Evolutionary conservation across 139 green algal species (phyloP).

Genomic region (Haematococcus lacustris): DNA sequence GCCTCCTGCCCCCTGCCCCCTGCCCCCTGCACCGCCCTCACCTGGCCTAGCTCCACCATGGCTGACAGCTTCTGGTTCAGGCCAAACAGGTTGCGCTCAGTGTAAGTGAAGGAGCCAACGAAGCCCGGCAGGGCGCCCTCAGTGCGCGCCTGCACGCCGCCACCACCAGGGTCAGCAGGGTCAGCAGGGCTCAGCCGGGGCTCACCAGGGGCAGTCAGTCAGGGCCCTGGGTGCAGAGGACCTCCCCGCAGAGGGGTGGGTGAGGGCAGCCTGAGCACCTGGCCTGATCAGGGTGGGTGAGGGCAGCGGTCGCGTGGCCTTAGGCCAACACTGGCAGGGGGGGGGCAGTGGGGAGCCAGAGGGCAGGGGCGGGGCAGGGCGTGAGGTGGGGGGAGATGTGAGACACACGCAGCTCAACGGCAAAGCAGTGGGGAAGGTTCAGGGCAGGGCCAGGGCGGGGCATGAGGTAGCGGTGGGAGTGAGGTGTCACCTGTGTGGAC

Average conservation of each 20-base stretch:
- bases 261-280: not conserved
- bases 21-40: too few species aligned
- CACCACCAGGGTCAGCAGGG: not conserved
- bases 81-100: constrained; percentile 85
- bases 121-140: constrained; percentile 74
- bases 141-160: constrained; percentile 8
- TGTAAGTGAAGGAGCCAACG: constrained; percentile 78
- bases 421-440: not conserved
- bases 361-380: too few species aligned
- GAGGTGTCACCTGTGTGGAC: constrained; percentile 26
- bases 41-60: constrained; percentile 66
- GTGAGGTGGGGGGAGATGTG: too few species aligned
- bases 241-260: not conserved
- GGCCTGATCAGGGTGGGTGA: not conserved
- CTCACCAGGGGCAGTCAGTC: not conserved
- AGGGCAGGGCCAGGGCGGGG: too few species aligned
- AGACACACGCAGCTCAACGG: not conserved
- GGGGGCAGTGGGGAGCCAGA: too few species aligned
- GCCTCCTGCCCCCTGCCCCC: too few species aligned
- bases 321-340: too few species aligned
- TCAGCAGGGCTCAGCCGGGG: not conserved
- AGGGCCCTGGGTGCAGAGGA: not conserved
- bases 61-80: constrained; percentile 83
- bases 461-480: not conserved
- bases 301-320: not conserved